Base-by-base conservation (phyloP, 2,329 filamentous ascomycete species). In the Niveomyces coronatus region DNA sequence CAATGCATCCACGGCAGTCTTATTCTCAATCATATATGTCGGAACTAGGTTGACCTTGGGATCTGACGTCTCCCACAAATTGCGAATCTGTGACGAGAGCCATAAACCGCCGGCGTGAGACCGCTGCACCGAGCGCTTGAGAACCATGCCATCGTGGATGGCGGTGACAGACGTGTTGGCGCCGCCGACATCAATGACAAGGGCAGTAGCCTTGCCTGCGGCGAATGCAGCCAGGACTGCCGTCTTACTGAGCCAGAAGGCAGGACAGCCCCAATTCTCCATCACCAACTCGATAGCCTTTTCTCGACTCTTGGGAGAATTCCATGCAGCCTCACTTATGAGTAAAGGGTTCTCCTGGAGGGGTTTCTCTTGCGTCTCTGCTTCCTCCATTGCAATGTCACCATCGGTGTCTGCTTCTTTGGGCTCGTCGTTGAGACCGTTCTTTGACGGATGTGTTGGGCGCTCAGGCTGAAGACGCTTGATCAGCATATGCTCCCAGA, bases 231-330 rank as follows among this genome's bases (percentile, higher is more conserved):
- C 80, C 56, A 95, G 74, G 30, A 95, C 88, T 18, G 89, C 87
- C 37, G 80, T 93, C 53, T 85, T 79, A 45, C 85, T 85, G 44
- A 96, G 69, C 73, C 89, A 98, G 61, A 95, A 96, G 5, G 91
- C 91, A 14, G 91, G 91, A 40, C 82, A 83, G 19, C 86, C 88
- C 87, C 91, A 98, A 54, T 79, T 85, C 69, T 98, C 91, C 81
- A 98, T 95, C 43, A 86, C 87, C 45, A 96, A 79, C 65, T 98
- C 91, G 52, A 95, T 89, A 28, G 82, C 81, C 73, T 91, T 94
- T 65, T 98, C 91, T 43, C 93, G 74, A 43, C 83, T 77, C 66
- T 95, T 95, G 30, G 75, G 62, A 18, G 79, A 73, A 62, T 94
- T 96, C 88, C 89, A 96, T 9, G 85, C 83, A 11, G 88, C 84